Percentiles rank a stretch among this genome's conserved stretches.
phyloP scores from a whole-genome alignment of 2,329 filamentous ascomycete genomes.

The Monosporascus sp. region DNA sequence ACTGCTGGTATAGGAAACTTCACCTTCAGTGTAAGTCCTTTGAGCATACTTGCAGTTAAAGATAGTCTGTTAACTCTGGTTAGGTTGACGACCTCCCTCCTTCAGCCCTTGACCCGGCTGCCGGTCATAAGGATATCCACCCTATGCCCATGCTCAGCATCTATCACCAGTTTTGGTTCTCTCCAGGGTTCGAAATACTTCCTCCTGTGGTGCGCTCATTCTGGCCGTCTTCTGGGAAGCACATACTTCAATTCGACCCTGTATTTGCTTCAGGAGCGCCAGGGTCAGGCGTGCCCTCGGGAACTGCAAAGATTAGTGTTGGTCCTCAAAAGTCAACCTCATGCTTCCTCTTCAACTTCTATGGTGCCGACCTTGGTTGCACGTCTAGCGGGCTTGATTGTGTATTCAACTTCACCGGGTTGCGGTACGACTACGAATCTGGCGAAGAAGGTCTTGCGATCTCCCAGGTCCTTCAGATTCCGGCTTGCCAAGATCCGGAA shows the following conservation, averaged over 20 bases:
- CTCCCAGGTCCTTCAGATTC: constrained; percentile 15
- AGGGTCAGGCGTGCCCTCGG: constrained; percentile 5
- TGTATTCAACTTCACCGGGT: constrained; percentile 23
- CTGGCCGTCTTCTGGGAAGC: constrained; percentile 23
- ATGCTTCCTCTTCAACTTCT: constrained; percentile 25
- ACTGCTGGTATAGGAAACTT: constrained; percentile 19
- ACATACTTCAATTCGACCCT: constrained; percentile 26
- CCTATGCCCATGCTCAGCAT: constrained; percentile 22
- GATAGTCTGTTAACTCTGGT: constrained; percentile 3
- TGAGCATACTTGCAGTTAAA: not conserved
- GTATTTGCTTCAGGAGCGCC: constrained; percentile 17
- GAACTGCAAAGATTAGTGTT: constrained; percentile 19
- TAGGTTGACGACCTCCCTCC: constrained; percentile 23
- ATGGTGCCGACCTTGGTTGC: constrained; percentile 21
- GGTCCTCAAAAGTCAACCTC: constrained; percentile 16
- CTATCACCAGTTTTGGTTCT: constrained; percentile 27
- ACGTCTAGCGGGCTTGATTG: constrained; percentile 20
- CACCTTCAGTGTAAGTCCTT: constrained; percentile 22
- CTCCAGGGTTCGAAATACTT: constrained; percentile 18
- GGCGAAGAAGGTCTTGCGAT: constrained; percentile 8
- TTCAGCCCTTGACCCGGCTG: constrained; percentile 7
- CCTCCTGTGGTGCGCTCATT: constrained; percentile 14
- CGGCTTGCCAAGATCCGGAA: constrained; percentile 14
- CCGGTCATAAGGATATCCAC: constrained; percentile 9
- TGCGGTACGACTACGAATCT: constrained; percentile 15